These are phyloP conservation scores for Trichoderma arundinaceum DNA, from an alignment of 2,329 filamentous ascomycete genomes.

Conservation along the genomic window DNA sequence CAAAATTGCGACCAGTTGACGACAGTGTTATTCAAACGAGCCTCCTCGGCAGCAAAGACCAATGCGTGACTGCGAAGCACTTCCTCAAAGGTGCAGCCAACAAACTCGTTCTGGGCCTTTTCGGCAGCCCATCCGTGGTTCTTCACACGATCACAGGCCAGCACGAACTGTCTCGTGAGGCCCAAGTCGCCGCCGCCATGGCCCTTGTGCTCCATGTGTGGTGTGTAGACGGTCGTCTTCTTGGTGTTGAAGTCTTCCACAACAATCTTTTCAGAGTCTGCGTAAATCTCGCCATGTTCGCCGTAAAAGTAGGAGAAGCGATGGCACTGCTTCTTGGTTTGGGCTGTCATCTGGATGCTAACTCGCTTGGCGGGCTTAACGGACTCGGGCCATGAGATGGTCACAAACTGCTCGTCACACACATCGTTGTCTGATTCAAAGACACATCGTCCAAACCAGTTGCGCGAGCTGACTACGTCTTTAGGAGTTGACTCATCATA, in stretches of 20 bases:
- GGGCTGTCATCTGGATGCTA: slow-evolving; percentile 91
- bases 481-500: slow-evolving; percentile 57
- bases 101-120: slow-evolving; percentile 73
- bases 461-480: slow-evolving; percentile 56
- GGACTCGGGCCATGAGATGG: slow-evolving; percentile 81
- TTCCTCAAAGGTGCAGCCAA: slow-evolving; percentile 87
- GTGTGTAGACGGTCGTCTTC: slow-evolving; percentile 41
- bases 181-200: slow-evolving; percentile 55
- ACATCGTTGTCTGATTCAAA: slow-evolving; percentile 94
- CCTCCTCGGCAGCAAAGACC: slow-evolving; percentile 93
- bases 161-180: slow-evolving; percentile 79
- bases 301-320: slow-evolving; percentile 87
- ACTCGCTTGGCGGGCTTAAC: slow-evolving; percentile 77
- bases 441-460: slow-evolving; percentile 94
- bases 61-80: slow-evolving; percentile 87
- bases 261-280: slow-evolving; percentile 78
- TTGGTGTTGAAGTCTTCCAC: slow-evolving; percentile 64
- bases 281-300: slow-evolving; percentile 81
- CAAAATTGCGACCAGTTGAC: slow-evolving; percentile 82
- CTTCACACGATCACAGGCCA: slow-evolving; percentile 80
- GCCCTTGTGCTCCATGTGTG: slow-evolving; percentile 46
- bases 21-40: slow-evolving; percentile 70
- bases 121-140: slow-evolving; percentile 68
- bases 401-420: slow-evolving; percentile 89
- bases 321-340: slow-evolving; percentile 85